phyloP scores from a whole-genome alignment of 768 basidiomycete genomes.

The Hygrophoropsis aurantiaca region DNA sequence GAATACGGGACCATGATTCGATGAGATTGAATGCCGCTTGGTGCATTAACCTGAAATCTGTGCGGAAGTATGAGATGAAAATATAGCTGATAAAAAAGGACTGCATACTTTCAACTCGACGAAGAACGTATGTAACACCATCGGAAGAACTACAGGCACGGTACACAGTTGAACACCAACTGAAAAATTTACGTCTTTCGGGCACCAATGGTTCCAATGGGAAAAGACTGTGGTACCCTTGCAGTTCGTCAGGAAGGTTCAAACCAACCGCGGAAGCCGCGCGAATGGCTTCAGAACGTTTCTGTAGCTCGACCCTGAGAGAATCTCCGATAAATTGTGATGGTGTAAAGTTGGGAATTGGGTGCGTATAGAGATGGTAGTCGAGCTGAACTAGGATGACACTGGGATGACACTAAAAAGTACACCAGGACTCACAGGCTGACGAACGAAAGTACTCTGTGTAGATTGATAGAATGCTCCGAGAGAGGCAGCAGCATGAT shows the following conservation, averaged over 20 bases:
- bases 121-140: slow-evolving; percentile 72
- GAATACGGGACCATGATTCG: slow-evolving; percentile 82
- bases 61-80: slow-evolving; percentile 9
- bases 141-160: slow-evolving; percentile 77
- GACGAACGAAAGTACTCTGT: slow-evolving; percentile 54
- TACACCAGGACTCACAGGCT: slow-evolving; percentile 55
- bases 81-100: slow-evolving; percentile 1
- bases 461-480: slow-evolving; percentile 39
- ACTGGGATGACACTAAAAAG: background rate
- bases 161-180: slow-evolving; percentile 83
- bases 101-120: slow-evolving; percentile 80
- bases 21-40: slow-evolving; percentile 80
- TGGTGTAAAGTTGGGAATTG: slow-evolving; percentile 55
- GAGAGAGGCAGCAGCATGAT: slow-evolving; percentile 21
- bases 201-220: slow-evolving; percentile 63
- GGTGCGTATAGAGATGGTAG: slow-evolving; percentile 87
- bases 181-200: slow-evolving; percentile 73
- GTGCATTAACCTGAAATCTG: slow-evolving; percentile 82
- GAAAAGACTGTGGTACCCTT: slow-evolving; percentile 86
- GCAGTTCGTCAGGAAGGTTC: slow-evolving; percentile 80
- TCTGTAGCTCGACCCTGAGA: slow-evolving; percentile 58
- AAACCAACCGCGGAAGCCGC: slow-evolving; percentile 42
- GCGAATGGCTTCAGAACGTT: slow-evolving; percentile 44
- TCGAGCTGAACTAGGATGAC: slow-evolving; percentile 57
- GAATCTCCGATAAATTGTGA: slow-evolving; percentile 87